Conservation (phyloP, 805 yeast species). For the Limtongia smithiae region DNA sequence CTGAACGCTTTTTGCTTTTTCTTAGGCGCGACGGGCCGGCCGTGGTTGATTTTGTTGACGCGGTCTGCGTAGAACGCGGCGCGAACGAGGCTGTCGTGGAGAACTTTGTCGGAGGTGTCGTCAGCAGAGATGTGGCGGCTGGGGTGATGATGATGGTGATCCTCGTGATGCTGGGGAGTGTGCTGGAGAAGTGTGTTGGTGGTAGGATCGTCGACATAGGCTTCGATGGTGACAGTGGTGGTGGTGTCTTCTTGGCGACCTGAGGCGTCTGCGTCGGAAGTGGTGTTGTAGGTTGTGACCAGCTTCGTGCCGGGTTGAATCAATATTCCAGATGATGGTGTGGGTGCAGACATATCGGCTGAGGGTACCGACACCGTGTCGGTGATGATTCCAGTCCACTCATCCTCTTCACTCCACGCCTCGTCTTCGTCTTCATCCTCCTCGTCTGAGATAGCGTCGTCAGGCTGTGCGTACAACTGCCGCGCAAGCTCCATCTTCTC, state of each 20-base stretch:
- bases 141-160: no score
- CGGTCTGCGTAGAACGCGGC: constrained; percentile 68
- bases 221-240: constrained; percentile 61
- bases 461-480: constrained; percentile 29
- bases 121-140: constrained; percentile 33
- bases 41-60: constrained; percentile 39
- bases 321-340: constrained; percentile 50
- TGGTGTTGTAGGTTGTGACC: constrained; percentile 5
- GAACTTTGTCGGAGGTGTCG: constrained; percentile 34
- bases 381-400: constrained; percentile 21
- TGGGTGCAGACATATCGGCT: constrained; percentile 25
- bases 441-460: background rate
- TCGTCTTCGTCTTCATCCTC: constrained; percentile 1
- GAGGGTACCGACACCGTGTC: background rate
- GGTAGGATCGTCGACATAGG: constrained; percentile 26
- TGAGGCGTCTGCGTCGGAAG: background rate
- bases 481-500: constrained; percentile 59
- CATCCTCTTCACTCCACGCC: constrained; percentile 5
- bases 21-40: constrained; percentile 31
- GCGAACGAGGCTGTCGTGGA: constrained; percentile 34
- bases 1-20: constrained; percentile 76
- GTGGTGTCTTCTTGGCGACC: constrained; percentile 46
- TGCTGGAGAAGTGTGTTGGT: no score
- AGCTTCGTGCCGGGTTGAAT: constrained; percentile 10
- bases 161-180: no score